Conservation (phyloP, 2,329 filamentous ascomycete genomes). For the Pseudogymnoascus destructans region DNA sequence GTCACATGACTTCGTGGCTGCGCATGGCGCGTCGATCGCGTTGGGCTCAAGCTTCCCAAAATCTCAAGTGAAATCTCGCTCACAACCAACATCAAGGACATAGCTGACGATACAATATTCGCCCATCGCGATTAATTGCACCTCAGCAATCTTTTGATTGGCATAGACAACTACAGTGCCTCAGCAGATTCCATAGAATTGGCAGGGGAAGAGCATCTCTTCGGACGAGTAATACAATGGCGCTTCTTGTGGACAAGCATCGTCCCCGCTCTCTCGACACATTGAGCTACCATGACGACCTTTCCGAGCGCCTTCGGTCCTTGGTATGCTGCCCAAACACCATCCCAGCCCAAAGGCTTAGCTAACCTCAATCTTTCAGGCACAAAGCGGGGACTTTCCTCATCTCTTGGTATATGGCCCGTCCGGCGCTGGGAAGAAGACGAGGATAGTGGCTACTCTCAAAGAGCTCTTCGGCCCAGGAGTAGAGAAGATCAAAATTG, state of each 20-base stretch:
- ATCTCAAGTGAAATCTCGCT: background rate
- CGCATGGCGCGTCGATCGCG: background rate
- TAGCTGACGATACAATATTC: background rate
- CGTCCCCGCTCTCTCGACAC: conserved; percentile 61
- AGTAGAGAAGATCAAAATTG: conserved; percentile 99
- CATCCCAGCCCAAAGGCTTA: background rate
- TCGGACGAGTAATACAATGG: conserved; percentile 33
- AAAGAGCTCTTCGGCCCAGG: conserved; percentile 92
- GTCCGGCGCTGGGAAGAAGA: conserved; percentile 95
- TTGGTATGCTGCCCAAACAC: conserved; percentile 44
- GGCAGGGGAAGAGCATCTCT: background rate
- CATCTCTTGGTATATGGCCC: conserved; percentile 95
- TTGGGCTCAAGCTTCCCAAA: background rate
- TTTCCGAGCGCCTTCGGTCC: conserved; percentile 75
- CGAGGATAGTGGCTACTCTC: conserved; percentile 83
- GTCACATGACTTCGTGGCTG: background rate
- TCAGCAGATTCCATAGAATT: background rate
- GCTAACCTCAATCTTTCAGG: conserved; percentile 37
- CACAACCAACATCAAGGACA: background rate
- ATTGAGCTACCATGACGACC: conserved; percentile 76
- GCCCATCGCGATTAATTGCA: background rate
- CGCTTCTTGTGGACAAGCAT: conserved; percentile 60
- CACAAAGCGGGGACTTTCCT: conserved; percentile 92
- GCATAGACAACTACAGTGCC: background rate
- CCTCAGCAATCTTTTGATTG: background rate